Evolutionary conservation across 345 rosid species (phyloP).

Genomic region (Abelmoschus esculentus): DNA sequence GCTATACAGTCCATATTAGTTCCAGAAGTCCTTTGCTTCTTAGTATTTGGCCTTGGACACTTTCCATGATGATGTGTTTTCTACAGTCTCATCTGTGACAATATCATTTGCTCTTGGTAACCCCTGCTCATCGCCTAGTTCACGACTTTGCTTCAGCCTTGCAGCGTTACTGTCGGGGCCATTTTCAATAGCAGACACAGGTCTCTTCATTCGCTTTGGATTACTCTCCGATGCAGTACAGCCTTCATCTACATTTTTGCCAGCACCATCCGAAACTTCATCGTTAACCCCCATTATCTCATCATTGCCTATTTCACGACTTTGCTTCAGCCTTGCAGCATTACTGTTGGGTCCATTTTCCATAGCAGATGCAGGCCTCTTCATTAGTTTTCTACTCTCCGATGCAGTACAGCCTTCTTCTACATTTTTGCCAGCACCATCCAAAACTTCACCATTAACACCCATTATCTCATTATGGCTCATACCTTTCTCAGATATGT

Average conservation of each 20-base stretch:
- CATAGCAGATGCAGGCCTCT: conserved; percentile 12
- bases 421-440: background rate
- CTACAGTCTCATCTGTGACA: background rate
- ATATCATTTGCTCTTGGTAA: background rate
- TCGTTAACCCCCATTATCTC: background rate
- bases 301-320: conserved; percentile 17
- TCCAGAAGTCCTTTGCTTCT: background rate
- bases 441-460: background rate
- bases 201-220: conserved; percentile 8
- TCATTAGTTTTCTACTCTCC: background rate
- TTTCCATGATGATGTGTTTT: background rate
- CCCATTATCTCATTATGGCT: conserved; percentile 3
- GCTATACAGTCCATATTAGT: conserved; percentile 19
- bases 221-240: background rate
- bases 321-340: conserved; percentile 41
- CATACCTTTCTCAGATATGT: background rate
- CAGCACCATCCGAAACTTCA: background rate
- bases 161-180: conserved; percentile 12
- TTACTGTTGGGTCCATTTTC: conserved; percentile 37
- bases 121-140: background rate
- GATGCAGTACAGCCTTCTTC: background rate
- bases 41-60: background rate
- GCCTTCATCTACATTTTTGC: background rate
- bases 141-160: conserved; percentile 17
- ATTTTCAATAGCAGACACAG: conserved; percentile 8